Evolutionary conservation across 306 rosid genomes (phyloP).

Genomic region (Trifolium fragiferum): DNA sequence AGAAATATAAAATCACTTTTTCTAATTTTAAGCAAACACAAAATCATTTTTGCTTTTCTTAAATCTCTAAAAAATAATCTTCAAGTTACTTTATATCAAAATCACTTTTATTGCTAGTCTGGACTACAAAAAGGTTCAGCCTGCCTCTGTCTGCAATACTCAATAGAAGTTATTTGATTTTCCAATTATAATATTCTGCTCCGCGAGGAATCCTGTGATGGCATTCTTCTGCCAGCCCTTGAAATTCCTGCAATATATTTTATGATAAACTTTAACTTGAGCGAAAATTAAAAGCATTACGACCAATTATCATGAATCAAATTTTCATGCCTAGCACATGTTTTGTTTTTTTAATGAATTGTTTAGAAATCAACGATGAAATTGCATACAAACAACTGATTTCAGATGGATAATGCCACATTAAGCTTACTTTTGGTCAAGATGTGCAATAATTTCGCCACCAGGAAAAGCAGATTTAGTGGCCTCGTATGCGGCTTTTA

Average conservation of each 20-base stretch:
- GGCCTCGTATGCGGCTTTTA: constrained; percentile 75
- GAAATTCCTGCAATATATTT: constrained; percentile 74
- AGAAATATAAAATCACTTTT: background rate
- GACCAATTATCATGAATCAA: background rate
- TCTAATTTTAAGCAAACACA: background rate
- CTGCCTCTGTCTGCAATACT: constrained; percentile 17
- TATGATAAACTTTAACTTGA: constrained; percentile 9
- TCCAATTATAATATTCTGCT: constrained; percentile 69
- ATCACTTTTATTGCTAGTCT: background rate
- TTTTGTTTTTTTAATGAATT: background rate
- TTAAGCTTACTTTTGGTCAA: constrained; percentile 86
- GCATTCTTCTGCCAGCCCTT: constrained; percentile 97
- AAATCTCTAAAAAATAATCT: background rate
- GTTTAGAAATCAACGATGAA: constrained; percentile 15
- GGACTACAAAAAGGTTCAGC: constrained; percentile 25
- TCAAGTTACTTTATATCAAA: background rate
- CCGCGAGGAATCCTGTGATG: constrained; percentile 65
- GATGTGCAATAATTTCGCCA: constrained; percentile 93
- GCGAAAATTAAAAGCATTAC: constrained; percentile 22
- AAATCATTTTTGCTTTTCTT: background rate
- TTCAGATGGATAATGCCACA: constrained; percentile 11
- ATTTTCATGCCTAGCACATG: background rate
- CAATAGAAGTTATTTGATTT: constrained; percentile 74
- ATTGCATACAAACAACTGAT: background rate
- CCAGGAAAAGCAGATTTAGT: constrained; percentile 82